These are phyloP conservation scores for Trichoderma lentiforme DNA, from an alignment of 2,329 filamentous ascomycete genomes.

Conservation along the genomic window DNA sequence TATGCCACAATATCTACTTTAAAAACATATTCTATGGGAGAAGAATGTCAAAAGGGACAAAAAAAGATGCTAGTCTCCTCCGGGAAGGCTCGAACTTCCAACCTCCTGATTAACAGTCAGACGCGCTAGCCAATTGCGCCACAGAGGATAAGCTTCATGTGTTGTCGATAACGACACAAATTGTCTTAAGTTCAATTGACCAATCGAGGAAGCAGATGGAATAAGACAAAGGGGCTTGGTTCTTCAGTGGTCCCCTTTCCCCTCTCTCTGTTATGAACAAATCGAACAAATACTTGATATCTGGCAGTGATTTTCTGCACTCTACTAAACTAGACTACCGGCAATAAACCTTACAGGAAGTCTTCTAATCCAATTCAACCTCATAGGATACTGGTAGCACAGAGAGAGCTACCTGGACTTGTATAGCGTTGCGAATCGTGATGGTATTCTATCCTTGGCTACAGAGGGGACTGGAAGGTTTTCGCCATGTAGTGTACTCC, in stretches of 20 bases:
- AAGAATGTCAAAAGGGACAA: background rate
- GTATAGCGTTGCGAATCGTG: background rate
- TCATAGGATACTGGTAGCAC: background rate
- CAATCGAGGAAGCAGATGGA: background rate
- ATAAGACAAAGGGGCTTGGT: background rate
- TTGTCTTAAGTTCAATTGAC: background rate
- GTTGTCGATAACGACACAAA: background rate
- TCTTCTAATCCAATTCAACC: background rate
- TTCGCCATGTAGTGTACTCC: background rate
- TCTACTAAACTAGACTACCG: background rate
- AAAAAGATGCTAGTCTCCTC: slow-evolving; percentile 13
- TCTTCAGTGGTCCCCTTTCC: background rate
- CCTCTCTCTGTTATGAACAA: background rate
- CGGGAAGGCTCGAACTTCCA: slow-evolving; percentile 23
- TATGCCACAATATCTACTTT: no score
- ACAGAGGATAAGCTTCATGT: slow-evolving; percentile 32
- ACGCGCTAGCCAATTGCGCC: slow-evolving; percentile 56
- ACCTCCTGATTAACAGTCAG: slow-evolving; percentile 49
- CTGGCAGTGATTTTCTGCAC: background rate
- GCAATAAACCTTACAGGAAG: background rate
- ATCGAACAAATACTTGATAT: background rate
- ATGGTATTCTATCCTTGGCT: background rate
- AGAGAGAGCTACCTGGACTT: background rate
- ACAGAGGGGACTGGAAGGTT: background rate
- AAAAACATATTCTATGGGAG: background rate